Percentiles rank a stretch among this genome's conserved stretches.
These are phyloP conservation scores for Elongisporangium prolatum DNA, from an alignment of 352 stramenopile genomes.

Conservation along the genomic window DNA sequence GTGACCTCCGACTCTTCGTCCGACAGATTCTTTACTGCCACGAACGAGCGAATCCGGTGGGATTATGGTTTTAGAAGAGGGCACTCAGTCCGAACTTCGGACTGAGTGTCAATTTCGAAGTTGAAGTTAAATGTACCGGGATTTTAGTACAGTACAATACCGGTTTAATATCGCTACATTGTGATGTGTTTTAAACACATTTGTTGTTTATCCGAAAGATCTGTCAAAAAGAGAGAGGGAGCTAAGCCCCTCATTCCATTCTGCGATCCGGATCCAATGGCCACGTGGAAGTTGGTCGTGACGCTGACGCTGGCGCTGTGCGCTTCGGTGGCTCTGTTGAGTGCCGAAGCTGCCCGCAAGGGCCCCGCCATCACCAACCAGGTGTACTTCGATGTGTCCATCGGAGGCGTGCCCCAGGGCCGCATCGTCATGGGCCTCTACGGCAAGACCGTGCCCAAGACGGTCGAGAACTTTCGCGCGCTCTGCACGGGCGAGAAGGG, in stretches of 20 bases:
- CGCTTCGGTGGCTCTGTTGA: constrained; percentile 26
- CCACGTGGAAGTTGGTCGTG: constrained; percentile 42
- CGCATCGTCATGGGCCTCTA: constrained; percentile 85
- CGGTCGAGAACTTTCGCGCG: constrained; percentile 75
- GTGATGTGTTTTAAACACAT: neutral
- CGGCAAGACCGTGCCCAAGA: constrained; percentile 85
- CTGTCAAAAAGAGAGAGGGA: neutral
- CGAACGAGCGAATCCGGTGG: no score
- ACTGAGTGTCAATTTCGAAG: no score
- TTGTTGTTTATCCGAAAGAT: neutral
- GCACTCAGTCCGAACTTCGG: no score
- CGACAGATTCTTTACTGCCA: no score
- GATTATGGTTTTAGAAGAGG: no score
- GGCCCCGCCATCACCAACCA: constrained; percentile 84
- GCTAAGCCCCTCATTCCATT: neutral
- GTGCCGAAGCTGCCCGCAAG: constrained; percentile 28
- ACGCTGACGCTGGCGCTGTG: constrained; percentile 32
- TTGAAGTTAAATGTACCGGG: neutral
- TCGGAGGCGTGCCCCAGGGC: constrained; percentile 83
- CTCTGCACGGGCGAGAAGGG: constrained; percentile 78
- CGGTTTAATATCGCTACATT: neutral
- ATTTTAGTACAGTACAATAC: no score
- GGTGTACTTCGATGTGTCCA: constrained; percentile 96
- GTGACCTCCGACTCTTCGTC: no score
- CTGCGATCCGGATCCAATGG: constrained; percentile 23